These are phyloP conservation scores for Dothideomycetidae sp. DNA, from an alignment of 2,329 filamentous ascomycete species.

Conservation along the genomic window DNA sequence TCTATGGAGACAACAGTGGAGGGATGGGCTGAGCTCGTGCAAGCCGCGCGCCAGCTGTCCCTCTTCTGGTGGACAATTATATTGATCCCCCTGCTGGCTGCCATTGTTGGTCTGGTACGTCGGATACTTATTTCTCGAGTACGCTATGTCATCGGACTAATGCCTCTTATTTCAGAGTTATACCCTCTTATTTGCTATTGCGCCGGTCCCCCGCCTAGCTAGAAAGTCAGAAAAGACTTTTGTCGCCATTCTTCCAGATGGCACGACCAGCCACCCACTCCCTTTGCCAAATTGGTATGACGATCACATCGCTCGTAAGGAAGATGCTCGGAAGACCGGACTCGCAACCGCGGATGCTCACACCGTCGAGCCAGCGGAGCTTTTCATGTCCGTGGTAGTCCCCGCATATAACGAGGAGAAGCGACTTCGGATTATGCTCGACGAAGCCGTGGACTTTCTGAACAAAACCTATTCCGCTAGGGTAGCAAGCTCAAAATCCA, in stretches of 20 bases:
- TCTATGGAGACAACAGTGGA: too few species aligned
- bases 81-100: conserved; percentile 5
- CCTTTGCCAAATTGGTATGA: conserved; percentile 80
- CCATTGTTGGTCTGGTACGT: conserved; percentile 4
- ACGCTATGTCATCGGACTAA: neutral
- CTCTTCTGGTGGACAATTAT: neutral
- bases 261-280: conserved; percentile 39
- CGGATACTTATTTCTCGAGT: too few species aligned
- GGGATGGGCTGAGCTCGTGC: neutral
- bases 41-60: neutral
- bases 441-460: conserved; percentile 80
- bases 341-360: conserved; percentile 32
- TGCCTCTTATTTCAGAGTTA: conserved; percentile 15
- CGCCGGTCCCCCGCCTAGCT: conserved; percentile 63
- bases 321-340: conserved; percentile 23
- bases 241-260: conserved; percentile 55
- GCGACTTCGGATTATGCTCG: conserved; percentile 67
- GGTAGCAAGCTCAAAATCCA: conserved; percentile 19
- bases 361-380: conserved; percentile 56
- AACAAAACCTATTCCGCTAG: conserved; percentile 49
- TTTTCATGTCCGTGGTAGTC: conserved; percentile 85
- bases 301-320: conserved; percentile 48
- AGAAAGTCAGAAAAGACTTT: conserved; percentile 73
- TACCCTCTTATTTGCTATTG: conserved; percentile 52
- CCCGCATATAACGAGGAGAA: conserved; percentile 92